Base-by-base conservation (phyloP, 305 asterid genomes). In the Ajuga reptans region DNA sequence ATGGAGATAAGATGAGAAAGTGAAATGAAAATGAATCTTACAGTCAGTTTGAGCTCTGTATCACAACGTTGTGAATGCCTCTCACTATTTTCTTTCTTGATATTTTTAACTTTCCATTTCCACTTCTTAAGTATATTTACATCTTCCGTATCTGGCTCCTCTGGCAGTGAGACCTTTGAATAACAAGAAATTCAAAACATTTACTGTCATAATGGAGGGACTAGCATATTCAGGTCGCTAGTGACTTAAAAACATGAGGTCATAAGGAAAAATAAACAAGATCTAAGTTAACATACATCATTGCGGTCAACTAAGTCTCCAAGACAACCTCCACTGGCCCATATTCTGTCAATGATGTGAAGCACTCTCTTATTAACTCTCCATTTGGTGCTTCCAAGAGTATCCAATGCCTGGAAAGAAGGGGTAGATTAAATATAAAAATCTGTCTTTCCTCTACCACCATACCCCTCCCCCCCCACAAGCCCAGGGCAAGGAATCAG, bases 381-480 rank as follows among this genome's bases (percentile, higher is more conserved):
- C 99, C 99, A 93, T 78, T 80, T 84, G 69, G 95, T 89, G 79
- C 77, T 83, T 80, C 99, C 99, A 78, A 93, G 97, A 50, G 97
- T 91, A 84, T 93, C 86, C 80, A 93, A 75, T 66, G 99, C 97
- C 99, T 93, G 75, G 58, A 55, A 68, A 81, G 64, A 75, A 61
- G 69, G 45, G 68, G 71, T 37, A 66, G 52, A 39, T 49, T 53
- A 42, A 60, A 61, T 52, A 36, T 52, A 18, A 53, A 61, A 34
- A 50, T 65, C 45, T 62, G 33, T 36, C n/a, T 52, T 58, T 50
- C 21, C 29, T 49, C n/a, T 21, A 42, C 7, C 24, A 49, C 17
- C 21, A 49, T 49, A 49, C 5, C 8, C 27, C 24, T 1, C 54
- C 21, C 41, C 17, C 69, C 11, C 50, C 45, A 55, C 24, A 37